Conservation (phyloP, 2,329 filamentous ascomycete species). For the Cladosporium oxysporum region DNA sequence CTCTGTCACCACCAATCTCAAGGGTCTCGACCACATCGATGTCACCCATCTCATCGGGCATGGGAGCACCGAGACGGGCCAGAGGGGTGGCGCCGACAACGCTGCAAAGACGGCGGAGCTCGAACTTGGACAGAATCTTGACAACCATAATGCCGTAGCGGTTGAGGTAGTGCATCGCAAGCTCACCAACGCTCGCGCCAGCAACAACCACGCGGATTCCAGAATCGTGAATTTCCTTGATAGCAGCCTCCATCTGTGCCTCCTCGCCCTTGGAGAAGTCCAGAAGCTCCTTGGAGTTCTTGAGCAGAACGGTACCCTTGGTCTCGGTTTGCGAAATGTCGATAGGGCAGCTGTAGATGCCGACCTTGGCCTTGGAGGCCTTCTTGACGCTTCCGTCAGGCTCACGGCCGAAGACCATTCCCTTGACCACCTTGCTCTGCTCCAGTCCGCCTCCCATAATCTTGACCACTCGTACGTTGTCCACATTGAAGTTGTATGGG, state of each 20-base stretch:
- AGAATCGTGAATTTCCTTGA: constrained; percentile 95
- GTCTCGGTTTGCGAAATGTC: constrained; percentile 97
- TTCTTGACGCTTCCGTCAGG: constrained; percentile 91
- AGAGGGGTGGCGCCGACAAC: constrained; percentile 97
- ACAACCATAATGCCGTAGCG: constrained; percentile 94
- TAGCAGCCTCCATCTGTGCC: constrained; percentile 79
- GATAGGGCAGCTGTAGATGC: constrained; percentile 93
- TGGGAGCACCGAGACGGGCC: constrained; percentile 90
- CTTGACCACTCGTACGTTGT: constrained; percentile 98
- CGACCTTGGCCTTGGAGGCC: constrained; percentile 89
- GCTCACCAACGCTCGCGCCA: constrained; percentile 89
- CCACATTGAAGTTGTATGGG: constrained; percentile 93
- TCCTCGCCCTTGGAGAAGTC: constrained; percentile 98
- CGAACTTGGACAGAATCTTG: constrained; percentile 97
- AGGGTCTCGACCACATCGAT: constrained; percentile 95
- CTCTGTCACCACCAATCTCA: constrained; percentile 95
- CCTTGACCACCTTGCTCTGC: constrained; percentile 91
- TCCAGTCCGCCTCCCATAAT: constrained; percentile 97
- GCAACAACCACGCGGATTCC: constrained; percentile 90
- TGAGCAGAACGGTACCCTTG: constrained; percentile 93
- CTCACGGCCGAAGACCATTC: constrained; percentile 97
- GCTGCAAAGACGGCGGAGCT: constrained; percentile 89
- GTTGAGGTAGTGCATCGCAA: constrained; percentile 97
- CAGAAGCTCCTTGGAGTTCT: constrained; percentile 98
- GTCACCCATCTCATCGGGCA: constrained; percentile 99